These are phyloP conservation scores for Gelatoporia subvermispora DNA, from an alignment of 768 basidiomycete genomes.

Conservation along the genomic window DNA sequence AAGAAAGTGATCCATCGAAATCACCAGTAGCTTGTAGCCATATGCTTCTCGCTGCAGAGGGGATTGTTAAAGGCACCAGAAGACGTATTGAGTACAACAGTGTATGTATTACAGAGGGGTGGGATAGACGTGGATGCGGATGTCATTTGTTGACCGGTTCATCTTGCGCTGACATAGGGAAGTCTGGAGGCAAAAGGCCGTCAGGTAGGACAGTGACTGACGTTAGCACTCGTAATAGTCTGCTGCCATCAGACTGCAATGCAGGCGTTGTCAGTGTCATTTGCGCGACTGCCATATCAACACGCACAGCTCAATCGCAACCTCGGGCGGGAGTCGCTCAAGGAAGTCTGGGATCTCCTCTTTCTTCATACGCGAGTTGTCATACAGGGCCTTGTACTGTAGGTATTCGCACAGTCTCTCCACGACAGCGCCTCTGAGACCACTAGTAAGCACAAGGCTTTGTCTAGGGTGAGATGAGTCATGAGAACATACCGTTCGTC, in stretches of 20 bases:
- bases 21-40: too few relatives aligned
- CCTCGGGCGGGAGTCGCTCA: slow-evolving; percentile 81
- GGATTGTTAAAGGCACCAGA: too few relatives aligned
- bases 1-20: too few relatives aligned
- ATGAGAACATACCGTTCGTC: slow-evolving; percentile 51
- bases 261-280: neutral
- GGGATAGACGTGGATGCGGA: too few relatives aligned
- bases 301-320: slow-evolving; percentile 84
- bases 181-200: too few relatives aligned
- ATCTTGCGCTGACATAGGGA: too few relatives aligned
- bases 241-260: slow-evolving; percentile 49
- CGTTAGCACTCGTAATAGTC: slow-evolving; percentile 58
- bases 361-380: slow-evolving; percentile 61
- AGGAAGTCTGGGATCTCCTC: slow-evolving; percentile 83
- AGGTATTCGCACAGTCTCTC: slow-evolving; percentile 92
- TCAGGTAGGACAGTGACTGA: neutral
- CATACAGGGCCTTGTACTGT: slow-evolving; percentile 76
- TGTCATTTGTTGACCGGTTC: too few relatives aligned
- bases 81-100: too few relatives aligned
- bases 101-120: too few relatives aligned
- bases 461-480: neutral
- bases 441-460: neutral
- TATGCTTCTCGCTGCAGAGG: too few relatives aligned
- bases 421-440: slow-evolving; percentile 53
- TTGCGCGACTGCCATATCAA: neutral